Evolutionary conservation across 768 basidiomycete species (phyloP).

Genomic region (Neoboletus magnificus): DNA sequence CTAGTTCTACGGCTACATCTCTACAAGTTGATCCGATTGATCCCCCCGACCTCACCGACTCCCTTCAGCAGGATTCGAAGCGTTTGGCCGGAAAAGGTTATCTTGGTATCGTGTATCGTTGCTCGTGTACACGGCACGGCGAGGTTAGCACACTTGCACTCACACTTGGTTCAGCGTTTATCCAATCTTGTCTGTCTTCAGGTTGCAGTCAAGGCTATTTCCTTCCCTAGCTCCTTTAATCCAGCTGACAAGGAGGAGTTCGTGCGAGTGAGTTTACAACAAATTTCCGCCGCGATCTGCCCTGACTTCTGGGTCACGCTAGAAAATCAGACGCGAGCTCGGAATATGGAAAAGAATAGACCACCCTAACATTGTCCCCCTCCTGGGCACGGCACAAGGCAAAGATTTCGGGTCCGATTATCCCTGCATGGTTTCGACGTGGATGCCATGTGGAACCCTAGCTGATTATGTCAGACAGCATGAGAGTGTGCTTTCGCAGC

Average conservation of each 20-base stretch:
- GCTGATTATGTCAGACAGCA: background rate
- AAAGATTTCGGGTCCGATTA: background rate
- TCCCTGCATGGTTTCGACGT: conserved; percentile 4
- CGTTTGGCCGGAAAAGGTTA: background rate
- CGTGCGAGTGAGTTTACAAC: background rate
- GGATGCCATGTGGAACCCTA: conserved; percentile 4
- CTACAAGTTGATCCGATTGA: background rate
- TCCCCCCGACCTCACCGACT: conserved; percentile 1
- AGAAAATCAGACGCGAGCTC: conserved; percentile 4
- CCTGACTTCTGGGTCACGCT: background rate
- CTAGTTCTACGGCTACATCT: background rate
- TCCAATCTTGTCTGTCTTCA: background rate
- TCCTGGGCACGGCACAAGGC: conserved; percentile 1
- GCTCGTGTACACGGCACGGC: background rate
- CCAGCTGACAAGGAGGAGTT: background rate
- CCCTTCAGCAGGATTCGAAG: background rate
- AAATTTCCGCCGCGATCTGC: background rate
- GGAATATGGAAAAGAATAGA: conserved; percentile 6
- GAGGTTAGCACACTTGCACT: background rate
- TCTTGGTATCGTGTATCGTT: background rate
- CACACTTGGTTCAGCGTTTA: background rate
- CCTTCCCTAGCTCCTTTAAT: background rate
- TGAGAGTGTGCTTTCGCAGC: background rate
- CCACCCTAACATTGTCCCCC: conserved; percentile 3
- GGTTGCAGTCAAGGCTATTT: conserved; percentile 5